A percentile compares a stretch with the other conserved stretches of the same genome.
Conservation (phyloP, 768 basidiomycete genomes). For the Daedaleopsis nitida region DNA sequence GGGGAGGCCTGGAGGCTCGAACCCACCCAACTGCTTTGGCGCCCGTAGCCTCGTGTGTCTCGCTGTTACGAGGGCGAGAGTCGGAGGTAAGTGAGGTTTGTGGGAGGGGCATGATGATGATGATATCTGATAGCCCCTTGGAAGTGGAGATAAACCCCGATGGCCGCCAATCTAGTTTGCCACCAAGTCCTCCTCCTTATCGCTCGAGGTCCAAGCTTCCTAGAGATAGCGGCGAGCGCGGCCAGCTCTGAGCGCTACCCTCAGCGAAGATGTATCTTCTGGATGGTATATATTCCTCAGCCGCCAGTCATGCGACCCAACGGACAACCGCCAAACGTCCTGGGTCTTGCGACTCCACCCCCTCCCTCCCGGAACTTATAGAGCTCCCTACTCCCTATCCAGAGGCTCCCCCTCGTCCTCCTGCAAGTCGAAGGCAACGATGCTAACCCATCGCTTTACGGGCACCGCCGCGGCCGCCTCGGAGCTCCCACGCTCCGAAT, state of each 20-base stretch:
- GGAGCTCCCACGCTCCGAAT: constrained; percentile 14
- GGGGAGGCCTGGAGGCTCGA: not conserved
- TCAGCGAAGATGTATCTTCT: not conserved
- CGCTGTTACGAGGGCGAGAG: too few species aligned
- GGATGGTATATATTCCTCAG: constrained; percentile 5
- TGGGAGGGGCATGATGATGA: not conserved
- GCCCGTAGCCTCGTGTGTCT: not conserved
- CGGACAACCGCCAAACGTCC: constrained; percentile 7
- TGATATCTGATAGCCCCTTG: constrained; percentile 1
- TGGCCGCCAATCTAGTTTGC: constrained; percentile 15
- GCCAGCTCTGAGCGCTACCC: not conserved
- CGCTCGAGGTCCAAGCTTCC: constrained; percentile 3
- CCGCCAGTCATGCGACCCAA: not conserved
- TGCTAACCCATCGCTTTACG: not conserved
- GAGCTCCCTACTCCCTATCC: not conserved
- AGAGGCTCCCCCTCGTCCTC: not conserved
- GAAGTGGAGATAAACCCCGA: constrained; percentile 7
- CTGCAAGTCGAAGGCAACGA: not conserved
- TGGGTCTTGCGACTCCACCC: constrained; percentile 6
- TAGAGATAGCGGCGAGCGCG: constrained; percentile 12
- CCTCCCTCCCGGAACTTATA: not conserved
- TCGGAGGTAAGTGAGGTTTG: not conserved
- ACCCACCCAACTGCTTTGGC: not conserved
- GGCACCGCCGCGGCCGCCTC: not conserved
- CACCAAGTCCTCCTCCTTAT: constrained; percentile 10